A percentile compares a stretch with the other conserved stretches of the same genome.
Conservation (phyloP, 108 stramenopile genomes). For the Cyclotella baltica region DNA sequence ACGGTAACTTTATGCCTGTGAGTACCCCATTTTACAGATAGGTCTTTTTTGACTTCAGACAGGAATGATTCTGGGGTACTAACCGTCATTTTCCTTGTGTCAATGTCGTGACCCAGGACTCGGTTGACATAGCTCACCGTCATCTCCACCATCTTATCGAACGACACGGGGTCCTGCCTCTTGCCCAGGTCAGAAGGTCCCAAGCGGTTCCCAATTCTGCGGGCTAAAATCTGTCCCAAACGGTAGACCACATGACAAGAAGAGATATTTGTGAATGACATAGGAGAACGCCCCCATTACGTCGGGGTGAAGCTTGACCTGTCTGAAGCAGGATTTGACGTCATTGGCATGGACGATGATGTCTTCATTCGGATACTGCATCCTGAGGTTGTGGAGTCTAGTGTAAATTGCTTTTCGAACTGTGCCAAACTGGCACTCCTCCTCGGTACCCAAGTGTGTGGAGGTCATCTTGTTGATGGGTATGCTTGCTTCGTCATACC, state of each 20-base stretch:
- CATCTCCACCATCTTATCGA: background rate
- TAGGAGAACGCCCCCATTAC: background rate
- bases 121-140: background rate
- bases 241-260: background rate
- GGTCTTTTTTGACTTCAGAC: background rate
- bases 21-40: background rate
- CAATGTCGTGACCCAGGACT: background rate
- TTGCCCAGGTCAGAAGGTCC: background rate
- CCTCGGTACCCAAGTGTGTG: no score
- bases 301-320: background rate
- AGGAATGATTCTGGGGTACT: background rate
- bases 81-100: conserved; percentile 1
- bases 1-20: background rate
- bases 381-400: no score
- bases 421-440: no score
- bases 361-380: background rate
- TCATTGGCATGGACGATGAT: background rate
- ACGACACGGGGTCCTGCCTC: conserved; percentile 1
- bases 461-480: no score
- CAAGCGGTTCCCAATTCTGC: background rate
- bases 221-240: conserved; percentile 3
- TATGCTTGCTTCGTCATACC: no score
- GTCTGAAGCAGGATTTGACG: conserved; percentile 1
- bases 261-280: background rate
- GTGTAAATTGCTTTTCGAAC: no score